phyloP scores from a whole-genome alignment of 495 filamentous ascomycete species.

The Massariosphaeria phaeospora region DNA sequence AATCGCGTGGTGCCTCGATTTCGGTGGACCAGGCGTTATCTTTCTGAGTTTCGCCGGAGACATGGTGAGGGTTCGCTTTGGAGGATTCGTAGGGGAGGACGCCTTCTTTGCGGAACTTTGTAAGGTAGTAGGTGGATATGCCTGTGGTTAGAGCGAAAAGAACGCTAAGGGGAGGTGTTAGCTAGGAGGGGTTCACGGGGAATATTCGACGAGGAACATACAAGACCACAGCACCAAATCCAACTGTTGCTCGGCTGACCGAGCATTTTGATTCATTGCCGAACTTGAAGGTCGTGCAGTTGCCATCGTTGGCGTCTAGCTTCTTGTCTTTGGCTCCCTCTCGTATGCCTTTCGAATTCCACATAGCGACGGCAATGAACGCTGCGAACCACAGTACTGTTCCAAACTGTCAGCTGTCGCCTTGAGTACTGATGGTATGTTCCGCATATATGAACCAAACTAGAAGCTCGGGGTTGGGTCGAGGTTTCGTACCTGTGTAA shows the following conservation, averaged over 20 bases:
- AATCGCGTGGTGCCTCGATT: constrained; percentile 25
- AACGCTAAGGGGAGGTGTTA: constrained; percentile 49
- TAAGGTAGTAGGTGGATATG: constrained; percentile 71
- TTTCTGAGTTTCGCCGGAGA: constrained; percentile 16
- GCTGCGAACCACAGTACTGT: constrained; percentile 76
- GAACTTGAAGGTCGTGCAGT: constrained; percentile 50
- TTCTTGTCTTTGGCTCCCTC: constrained; percentile 38
- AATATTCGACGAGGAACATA: constrained; percentile 63
- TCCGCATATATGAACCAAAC: constrained; percentile 59
- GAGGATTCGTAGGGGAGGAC: constrained; percentile 62
- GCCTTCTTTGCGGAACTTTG: constrained; percentile 73
- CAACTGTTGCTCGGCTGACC: constrained; percentile 72
- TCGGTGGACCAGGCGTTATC: constrained; percentile 40
- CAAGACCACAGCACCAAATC: constrained; percentile 75
- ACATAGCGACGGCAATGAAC: constrained; percentile 71
- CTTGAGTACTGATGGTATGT: too few species aligned
- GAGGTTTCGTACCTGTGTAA: constrained; percentile 45
- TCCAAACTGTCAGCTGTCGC: not conserved
- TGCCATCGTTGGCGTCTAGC: constrained; percentile 38
- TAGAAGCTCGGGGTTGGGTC: not conserved
- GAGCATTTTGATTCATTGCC: constrained; percentile 57
- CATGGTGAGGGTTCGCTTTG: constrained; percentile 44
- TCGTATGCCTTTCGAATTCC: constrained; percentile 46
- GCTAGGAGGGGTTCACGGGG: constrained; percentile 18
- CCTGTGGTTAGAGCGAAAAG: constrained; percentile 66